Percentiles rank a stretch among this genome's conserved stretches.
phyloP scores from a whole-genome alignment of 2,329 filamentous ascomycete genomes.

The Fusarium tanahbumbuense region DNA sequence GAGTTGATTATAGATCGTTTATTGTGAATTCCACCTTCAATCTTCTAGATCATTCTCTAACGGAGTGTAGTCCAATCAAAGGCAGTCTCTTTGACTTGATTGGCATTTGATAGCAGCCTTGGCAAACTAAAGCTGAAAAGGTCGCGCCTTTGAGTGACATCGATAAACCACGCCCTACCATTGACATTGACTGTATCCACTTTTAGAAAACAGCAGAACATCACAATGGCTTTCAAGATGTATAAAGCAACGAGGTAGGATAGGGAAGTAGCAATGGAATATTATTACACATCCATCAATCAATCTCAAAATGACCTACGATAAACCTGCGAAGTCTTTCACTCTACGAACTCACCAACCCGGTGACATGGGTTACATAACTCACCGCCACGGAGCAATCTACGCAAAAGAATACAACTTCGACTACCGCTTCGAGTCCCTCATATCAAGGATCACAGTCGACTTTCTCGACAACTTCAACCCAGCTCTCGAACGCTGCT shows the following conservation, averaged over 20 bases:
- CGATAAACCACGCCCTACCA: neutral
- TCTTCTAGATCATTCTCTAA: no score
- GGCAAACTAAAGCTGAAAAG: neutral
- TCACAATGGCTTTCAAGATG: rapidly evolving
- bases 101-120: rapidly evolving
- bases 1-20: no score
- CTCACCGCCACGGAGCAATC: neutral
- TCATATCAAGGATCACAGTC: neutral
- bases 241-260: neutral
- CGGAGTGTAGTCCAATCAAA: no score
- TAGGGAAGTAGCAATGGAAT: no score
- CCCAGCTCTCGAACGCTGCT: neutral
- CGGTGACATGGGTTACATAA: constrained; percentile 14
- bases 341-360: neutral
- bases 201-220: neutral
- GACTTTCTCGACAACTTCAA: constrained; percentile 8
- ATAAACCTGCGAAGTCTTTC: neutral
- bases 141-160: neutral
- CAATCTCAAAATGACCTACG: neutral
- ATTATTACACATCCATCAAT: neutral
- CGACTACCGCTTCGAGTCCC: neutral
- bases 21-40: no score
- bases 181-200: neutral
- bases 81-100: neutral
- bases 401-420: constrained; percentile 7